Evolutionary conservation across 495 filamentous ascomycete species (phyloP), one percentile per base, ranked within the genome.

Genomic region (Xylona heveae): DNA sequence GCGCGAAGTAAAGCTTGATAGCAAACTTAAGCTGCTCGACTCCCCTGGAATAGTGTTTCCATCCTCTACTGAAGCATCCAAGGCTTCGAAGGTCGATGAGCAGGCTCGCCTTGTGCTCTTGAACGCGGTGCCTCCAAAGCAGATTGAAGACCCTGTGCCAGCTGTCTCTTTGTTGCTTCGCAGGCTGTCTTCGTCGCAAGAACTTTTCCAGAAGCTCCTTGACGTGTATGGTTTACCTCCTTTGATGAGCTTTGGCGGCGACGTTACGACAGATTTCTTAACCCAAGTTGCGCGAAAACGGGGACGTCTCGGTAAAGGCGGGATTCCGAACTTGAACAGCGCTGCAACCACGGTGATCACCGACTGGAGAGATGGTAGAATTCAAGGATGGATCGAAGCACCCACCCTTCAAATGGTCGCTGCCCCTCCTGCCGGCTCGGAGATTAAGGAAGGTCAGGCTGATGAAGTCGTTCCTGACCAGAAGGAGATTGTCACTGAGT

Each of bases 21-120:
- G 74, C 60, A 91, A 82, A 52, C 65, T 95, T 1, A 92, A 85
- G 45, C 61, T 95, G 19, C 74, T 95, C 42, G 85, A 95, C 54
- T 93, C 85, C 0, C 85, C 85, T 24, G 85, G 85, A 38, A 93
- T 95, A 39, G 80, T 95, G 30, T 93, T 93, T 63, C 84, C 85
- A 51, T 68, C 46, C 32, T 35, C 58, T 38, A 39, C 56, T 37
- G 51, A 64, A 19, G 55, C 55, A 30, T 44, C 41, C 22, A 70
- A 67, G 41, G 57, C 61, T 31, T 64, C 59, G 42, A 68, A 69
- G 40, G 68, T 71, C 41, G 76, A 79, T 37, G 68, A 81, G 31
- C 74, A 85, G 46, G 83, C 85, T 6, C 69, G 81, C 30, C 64
- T 92, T 8, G 65, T 91, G 33, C 74, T 95, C 12, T 62, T 95